Evolutionary conservation across 1,284 basidiomycete genomes (phyloP).

Genomic region (Moesziomyces sp.): DNA sequence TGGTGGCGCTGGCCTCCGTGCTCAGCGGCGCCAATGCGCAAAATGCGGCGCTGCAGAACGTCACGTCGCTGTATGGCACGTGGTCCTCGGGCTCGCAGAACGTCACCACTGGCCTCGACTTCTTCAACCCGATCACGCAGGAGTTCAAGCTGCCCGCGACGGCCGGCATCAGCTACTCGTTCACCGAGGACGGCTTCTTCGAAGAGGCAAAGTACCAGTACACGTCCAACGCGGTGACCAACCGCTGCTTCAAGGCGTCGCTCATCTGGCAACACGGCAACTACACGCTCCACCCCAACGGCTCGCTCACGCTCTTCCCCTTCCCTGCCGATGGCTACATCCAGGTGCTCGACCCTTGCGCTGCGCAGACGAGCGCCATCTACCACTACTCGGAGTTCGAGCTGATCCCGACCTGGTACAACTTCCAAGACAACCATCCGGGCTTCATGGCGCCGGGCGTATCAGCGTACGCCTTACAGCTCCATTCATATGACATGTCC

Average conservation of each 20-base stretch:
- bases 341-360: constrained; percentile 59
- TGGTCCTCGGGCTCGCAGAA: constrained; percentile 62
- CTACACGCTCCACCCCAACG: constrained; percentile 58
- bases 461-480: constrained; percentile 50
- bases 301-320: constrained; percentile 50
- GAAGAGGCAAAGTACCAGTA: constrained; percentile 58
- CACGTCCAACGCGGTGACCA: constrained; percentile 51
- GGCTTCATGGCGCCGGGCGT: constrained; percentile 42
- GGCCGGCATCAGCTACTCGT: constrained; percentile 62
- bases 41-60: constrained; percentile 28
- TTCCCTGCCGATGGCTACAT: constrained; percentile 60
- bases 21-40: constrained; percentile 12
- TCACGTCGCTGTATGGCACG: constrained; percentile 53
- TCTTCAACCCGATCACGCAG: constrained; percentile 64
- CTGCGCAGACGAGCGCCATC: constrained; percentile 42
- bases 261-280: constrained; percentile 66
- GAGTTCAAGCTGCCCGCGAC: constrained; percentile 58
- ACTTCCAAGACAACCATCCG: constrained; percentile 48
- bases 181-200: constrained; percentile 63
- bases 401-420: constrained; percentile 56
- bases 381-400: constrained; percentile 58
- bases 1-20: constrained; percentile 7
- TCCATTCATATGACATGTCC: constrained; percentile 46
- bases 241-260: constrained; percentile 61
- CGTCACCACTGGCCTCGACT: constrained; percentile 61